Evolutionary conservation across 179 eudicot genomes (phyloP).

Genomic region (Camellia oleifera): DNA sequence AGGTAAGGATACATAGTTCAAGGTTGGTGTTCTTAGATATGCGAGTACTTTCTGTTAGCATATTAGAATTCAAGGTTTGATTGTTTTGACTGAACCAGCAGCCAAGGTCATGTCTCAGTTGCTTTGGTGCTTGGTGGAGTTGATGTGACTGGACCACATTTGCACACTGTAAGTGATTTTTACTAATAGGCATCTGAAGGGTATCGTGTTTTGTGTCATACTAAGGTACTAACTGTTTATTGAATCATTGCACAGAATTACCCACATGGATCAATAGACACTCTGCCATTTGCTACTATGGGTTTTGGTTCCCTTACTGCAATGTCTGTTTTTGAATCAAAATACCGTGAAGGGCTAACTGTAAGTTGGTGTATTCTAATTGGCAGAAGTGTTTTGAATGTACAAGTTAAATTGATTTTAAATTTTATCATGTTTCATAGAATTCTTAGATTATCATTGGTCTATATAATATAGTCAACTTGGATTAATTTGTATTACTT

Average conservation of each 20-base stretch:
- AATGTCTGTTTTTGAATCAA: slow-evolving; percentile 87
- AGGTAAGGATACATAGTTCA: slow-evolving; percentile 34
- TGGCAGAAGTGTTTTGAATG: not conserved
- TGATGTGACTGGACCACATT: slow-evolving; percentile 83
- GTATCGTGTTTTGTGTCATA: not conserved
- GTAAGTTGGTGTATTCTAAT: slow-evolving; percentile 45
- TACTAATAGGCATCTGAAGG: not conserved
- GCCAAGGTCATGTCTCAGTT: slow-evolving; percentile 87
- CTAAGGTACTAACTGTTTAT: slow-evolving; percentile 2
- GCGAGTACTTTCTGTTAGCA: not conserved
- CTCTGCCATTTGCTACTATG: slow-evolving; percentile 96
- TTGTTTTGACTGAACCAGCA: slow-evolving; percentile 29
- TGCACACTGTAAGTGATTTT: slow-evolving; percentile 74
- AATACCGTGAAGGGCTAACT: slow-evolving; percentile 79
- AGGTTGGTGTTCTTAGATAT: not conserved
- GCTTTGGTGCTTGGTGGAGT: slow-evolving; percentile 93
- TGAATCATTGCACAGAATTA: slow-evolving; percentile 54
- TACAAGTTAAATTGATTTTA: not conserved
- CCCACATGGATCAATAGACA: slow-evolving; percentile 97
- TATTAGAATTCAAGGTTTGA: slow-evolving; percentile 1
- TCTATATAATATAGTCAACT: not conserved
- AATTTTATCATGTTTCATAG: slow-evolving; percentile 1
- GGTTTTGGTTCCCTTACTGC: slow-evolving; percentile 99
- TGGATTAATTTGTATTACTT: not conserved
- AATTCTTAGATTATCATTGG: not conserved